Evolutionary conservation across 2,329 filamentous ascomycete genomes (phyloP), one percentile per base, ranked within the genome.

Genomic region (Graphilbum ipis-grandicollis): DNA sequence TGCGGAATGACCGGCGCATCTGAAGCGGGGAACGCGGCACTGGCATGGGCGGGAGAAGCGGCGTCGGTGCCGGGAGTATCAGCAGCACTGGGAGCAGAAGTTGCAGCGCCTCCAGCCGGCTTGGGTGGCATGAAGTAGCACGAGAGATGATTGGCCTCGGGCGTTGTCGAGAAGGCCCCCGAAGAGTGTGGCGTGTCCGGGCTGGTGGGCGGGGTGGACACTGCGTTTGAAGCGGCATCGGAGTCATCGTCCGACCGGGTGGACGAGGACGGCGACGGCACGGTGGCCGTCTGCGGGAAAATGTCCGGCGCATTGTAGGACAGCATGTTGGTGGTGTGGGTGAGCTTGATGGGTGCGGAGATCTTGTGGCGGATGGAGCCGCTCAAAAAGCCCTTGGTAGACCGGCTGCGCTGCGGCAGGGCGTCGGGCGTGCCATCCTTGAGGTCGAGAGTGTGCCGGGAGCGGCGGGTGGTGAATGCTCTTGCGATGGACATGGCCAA

Each of bases 291-390:
- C 21, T 51, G 49, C 45, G 54, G 50, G 51, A 66, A 60, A 43
- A 94, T 75, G 52, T 94, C 80, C 35, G 88, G 88, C 9, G 90
- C 86, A 52, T 88, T 88, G 67, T 93, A 93, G 8, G 84, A 85
- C 38, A 94, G 76, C 71, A 92, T 84, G 58, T 96, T 98, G 47
- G 90, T 96, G 5, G 88, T 93, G 41, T 90, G 92, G 34, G 94
- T 65, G 44, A 98, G 68, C 56, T 85, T 77, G 37, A 93, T 68
- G 1, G 90, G 90, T 3, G 68, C 73, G 1, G 90, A 98, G 53
- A 98, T 98, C 62, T 85, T 77, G 53, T 67, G 56, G 41, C 78
- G 71, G 46, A 75, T 60, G 37, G 50, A 65, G 56, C 51, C 58
- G 44, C 46, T 57, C 44, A 46, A 59, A 39, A 43, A 31, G 3